These are phyloP conservation scores for Penicillium sp. DNA, from an alignment of 2,329 filamentous ascomycete species.

Conservation along the genomic window DNA sequence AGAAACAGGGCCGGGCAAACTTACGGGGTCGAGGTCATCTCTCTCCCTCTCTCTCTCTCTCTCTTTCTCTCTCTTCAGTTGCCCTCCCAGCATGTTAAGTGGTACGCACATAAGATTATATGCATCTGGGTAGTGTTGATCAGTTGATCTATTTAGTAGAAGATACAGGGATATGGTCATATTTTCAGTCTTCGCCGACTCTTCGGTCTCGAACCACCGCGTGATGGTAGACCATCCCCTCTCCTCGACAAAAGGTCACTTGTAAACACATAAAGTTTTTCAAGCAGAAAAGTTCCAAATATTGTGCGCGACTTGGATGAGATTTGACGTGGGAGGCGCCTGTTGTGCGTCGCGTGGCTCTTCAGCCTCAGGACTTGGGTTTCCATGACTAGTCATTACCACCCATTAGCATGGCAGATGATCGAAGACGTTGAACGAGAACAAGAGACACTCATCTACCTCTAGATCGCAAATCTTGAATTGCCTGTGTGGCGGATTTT, in stretches of 20 bases:
- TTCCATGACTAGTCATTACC: too few relatives aligned
- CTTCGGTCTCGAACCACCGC: too few relatives aligned
- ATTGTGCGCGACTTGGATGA: neutral
- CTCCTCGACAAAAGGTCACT: too few relatives aligned
- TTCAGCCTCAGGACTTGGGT: conserved; percentile 1
- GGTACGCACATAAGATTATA: too few relatives aligned
- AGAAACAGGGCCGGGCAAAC: too few relatives aligned
- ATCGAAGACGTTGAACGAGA: neutral
- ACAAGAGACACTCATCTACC: neutral
- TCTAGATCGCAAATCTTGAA: neutral
- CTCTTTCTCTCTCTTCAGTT: too few relatives aligned
- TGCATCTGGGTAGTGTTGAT: neutral
- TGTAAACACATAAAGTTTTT: neutral
- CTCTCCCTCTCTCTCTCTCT: too few relatives aligned
- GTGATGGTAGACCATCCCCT: neutral
- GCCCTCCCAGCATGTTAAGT: too few relatives aligned
- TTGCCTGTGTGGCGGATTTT: neutral
- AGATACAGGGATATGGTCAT: neutral
- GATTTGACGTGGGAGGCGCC: neutral
- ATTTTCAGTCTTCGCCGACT: too few relatives aligned
- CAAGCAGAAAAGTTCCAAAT: neutral
- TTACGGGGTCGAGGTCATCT: too few relatives aligned
- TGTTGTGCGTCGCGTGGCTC: neutral
- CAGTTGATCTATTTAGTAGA: neutral
- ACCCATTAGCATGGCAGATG: neutral